Evolutionary conservation across 2,329 filamentous ascomycete species (phyloP).

Genomic region (Mariannaea elegans): DNA sequence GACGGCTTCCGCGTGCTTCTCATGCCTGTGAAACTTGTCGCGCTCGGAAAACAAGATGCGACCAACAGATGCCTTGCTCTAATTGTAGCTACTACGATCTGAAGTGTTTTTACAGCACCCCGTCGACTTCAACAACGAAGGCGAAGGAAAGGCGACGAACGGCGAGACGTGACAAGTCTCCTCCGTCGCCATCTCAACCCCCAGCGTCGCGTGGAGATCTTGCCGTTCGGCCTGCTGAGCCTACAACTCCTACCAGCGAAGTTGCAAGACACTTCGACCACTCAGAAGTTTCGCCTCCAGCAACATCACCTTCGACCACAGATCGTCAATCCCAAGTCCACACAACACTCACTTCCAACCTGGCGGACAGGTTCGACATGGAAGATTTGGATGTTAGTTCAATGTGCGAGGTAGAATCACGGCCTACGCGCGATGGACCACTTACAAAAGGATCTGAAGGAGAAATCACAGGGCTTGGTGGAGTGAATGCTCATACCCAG

Average conservation of each 20-base stretch:
- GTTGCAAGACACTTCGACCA: background rate
- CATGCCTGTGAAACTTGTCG: constrained; percentile 4
- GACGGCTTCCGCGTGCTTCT: constrained; percentile 2
- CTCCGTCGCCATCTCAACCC: background rate
- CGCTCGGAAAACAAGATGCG: constrained; percentile 3
- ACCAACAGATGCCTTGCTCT: constrained; percentile 7
- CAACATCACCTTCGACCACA: background rate
- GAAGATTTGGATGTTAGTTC: background rate
- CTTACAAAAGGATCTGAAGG: background rate
- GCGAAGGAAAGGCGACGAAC: background rate
- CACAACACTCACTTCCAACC: background rate
- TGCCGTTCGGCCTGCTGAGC: background rate
- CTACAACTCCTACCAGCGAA: background rate
- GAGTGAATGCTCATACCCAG: constrained; percentile 5
- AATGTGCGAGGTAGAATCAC: background rate
- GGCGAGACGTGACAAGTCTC: background rate
- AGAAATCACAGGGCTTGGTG: background rate
- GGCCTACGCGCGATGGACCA: background rate
- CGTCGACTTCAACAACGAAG: background rate
- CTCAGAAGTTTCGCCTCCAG: background rate
- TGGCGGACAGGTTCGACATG: background rate
- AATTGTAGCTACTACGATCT: constrained; percentile 4
- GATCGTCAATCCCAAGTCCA: constrained; percentile 1
- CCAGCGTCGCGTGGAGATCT: background rate
- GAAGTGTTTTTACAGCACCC: background rate